A percentile compares a stretch with the other conserved stretches of the same genome.
Evolutionary conservation across 345 rosid genomes (phyloP).

Genomic region (Hypericum perforatum): DNA sequence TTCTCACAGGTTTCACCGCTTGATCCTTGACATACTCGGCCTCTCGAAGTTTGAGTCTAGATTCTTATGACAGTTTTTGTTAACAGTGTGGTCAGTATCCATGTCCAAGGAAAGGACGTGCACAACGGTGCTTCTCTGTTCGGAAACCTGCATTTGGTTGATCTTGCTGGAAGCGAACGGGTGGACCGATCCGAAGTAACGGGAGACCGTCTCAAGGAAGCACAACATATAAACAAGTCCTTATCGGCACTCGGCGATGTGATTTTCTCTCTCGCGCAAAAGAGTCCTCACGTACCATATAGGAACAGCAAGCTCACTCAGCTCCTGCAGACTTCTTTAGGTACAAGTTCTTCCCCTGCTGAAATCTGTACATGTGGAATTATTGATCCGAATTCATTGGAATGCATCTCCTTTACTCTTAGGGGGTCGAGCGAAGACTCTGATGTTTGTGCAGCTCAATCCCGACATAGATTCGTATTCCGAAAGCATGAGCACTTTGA

Average conservation of each 20-base stretch:
- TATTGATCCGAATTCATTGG: background rate
- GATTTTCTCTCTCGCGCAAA: slow-evolving; percentile 77
- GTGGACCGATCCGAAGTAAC: slow-evolving; percentile 88
- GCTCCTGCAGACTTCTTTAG: slow-evolving; percentile 78
- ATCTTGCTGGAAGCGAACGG: slow-evolving; percentile 97
- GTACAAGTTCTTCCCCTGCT: slow-evolving; percentile 17
- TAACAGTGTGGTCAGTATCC: slow-evolving; percentile 70
- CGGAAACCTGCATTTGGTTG: slow-evolving; percentile 88
- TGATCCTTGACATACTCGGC: no score
- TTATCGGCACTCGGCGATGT: slow-evolving; percentile 97
- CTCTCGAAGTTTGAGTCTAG: no score
- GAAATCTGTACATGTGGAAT: background rate
- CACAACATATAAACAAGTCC: slow-evolving; percentile 95
- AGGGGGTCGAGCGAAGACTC: slow-evolving; percentile 97
- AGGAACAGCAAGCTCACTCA: slow-evolving; percentile 99
- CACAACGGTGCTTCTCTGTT: slow-evolving; percentile 39
- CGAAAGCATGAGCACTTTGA: slow-evolving; percentile 76
- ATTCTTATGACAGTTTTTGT: no score
- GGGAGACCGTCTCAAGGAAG: slow-evolving; percentile 83
- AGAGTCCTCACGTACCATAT: slow-evolving; percentile 78
- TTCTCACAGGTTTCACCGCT: slow-evolving; percentile 32
- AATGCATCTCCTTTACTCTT: slow-evolving; percentile 6
- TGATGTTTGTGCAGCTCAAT: slow-evolving; percentile 96
- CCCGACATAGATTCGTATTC: slow-evolving; percentile 64
- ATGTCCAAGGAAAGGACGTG: slow-evolving; percentile 71